Base-by-base conservation (phyloP, 768 basidiomycete genomes). In the Tricholoma furcatifolium region DNA sequence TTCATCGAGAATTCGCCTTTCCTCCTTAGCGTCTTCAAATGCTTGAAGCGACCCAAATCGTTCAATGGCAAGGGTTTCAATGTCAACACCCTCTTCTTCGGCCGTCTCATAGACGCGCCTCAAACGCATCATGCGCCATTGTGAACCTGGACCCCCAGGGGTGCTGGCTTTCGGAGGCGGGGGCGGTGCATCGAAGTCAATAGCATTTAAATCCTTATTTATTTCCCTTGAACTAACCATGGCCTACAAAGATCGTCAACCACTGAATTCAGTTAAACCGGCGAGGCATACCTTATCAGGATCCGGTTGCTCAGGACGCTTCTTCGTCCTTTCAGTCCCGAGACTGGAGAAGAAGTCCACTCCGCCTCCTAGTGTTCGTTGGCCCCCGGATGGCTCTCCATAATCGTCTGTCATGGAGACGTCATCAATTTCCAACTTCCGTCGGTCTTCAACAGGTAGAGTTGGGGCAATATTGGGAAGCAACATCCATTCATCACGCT, bases 61-160 rank as follows among this genome's bases (percentile, higher is more conserved):
- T 54, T 98, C 96, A 11, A 91, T 58, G 0, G 88, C 96, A 27
- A 98, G 81, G 53, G 93, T 81, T 59, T 91, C 87, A 10, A 92
- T 65, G 0, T 84, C 64, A 4, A 76, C 70, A 5, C 82, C 80
- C 67, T 95, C 93, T 62, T 98, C 95, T 53, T 92, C 85, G 0
- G 90, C 93, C 2, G 89, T 81, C 66, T 98, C 96, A 64, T 92
- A 95, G 1, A 93, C 87, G 14, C 91, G 80, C 36, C 86, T 83
- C 0, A 99, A 81, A 61, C 94, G 93, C 86, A 91, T 93, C 97
- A 98, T 98, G 14, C 97, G 85, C 96, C 97, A 99, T 64, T 84
- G 85, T 2, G 92, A 93, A 10, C 96, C 96, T 4, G 94, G 89
- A 2, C 93, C 93, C 2, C 96, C 96, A 0, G 93, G 92, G 0